Evolutionary conservation across 2,329 filamentous ascomycete species (phyloP), one percentile per base, ranked within the genome.

Genomic region (Exserohilum turcica): DNA sequence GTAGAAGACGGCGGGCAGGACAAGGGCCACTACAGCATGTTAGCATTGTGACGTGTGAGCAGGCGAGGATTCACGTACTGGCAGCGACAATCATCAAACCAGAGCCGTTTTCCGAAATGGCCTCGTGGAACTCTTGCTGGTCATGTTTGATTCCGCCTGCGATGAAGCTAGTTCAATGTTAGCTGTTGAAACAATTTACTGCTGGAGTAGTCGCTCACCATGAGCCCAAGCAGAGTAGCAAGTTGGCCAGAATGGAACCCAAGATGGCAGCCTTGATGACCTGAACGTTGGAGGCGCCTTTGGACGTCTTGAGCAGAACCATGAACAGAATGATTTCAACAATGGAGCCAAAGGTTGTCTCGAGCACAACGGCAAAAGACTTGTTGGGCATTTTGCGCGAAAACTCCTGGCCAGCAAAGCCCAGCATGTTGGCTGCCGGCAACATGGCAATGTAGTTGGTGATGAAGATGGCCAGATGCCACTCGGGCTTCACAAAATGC

Each of bases 301-400:
- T 42, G n/a, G 65, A 71, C 78, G 77, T 81, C 55, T 77, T 75
- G 40, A 94, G 80, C 38, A 95, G 77, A 2, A 92, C 83, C 79
- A 93, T 88, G 75, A 95, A 94, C 27, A 95, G 77, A 40, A 95
- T 84, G 51, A 95, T 87, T 70, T 96, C 91, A 46, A 94, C 90
- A 8, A 92, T 76, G 0, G 89, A 90, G 2, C 88, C 89, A 45
- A 92, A 73, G 0, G 79, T 79, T 1, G 80, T 83, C 63, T 84
- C 82, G 8, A 83, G 57, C 37, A 90, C 71, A 9, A 89, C 81
- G 21, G 86, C 87, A 43, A 86, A 74, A 7, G 91, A 88, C 65
- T 90, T 90, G 33, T 67, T 64, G 28, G 88, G 89, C 51, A 93
- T 75, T 75, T 93, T 93, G 55, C 86, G 82, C 1, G 88, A 84